These are phyloP conservation scores for Aspergillus niger DNA, from an alignment of 2,329 filamentous ascomycete species.

Conservation along the genomic window DNA sequence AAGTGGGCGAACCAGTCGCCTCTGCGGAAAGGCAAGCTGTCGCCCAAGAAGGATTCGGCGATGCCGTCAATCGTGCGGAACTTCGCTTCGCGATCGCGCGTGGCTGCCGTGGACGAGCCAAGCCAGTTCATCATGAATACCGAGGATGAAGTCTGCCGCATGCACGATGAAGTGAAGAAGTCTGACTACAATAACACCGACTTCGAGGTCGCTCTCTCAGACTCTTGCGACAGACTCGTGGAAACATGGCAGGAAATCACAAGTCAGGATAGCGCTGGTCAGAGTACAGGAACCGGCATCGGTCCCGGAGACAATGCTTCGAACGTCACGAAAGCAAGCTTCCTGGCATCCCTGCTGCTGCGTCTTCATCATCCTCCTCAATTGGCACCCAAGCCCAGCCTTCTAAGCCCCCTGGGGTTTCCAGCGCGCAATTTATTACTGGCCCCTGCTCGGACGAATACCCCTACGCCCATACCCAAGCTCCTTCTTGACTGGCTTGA, in stretches of 20 bases:
- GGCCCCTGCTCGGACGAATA: constrained; percentile 28
- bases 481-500: constrained; percentile 83
- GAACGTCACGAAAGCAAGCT: constrained; percentile 73
- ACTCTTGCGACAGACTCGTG: constrained; percentile 38
- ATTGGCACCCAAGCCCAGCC: constrained; percentile 27
- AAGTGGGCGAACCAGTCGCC: constrained; percentile 39
- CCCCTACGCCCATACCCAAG: constrained; percentile 63
- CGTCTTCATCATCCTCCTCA: constrained; percentile 71
- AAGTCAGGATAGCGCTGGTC: constrained; percentile 45
- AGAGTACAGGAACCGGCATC: constrained; percentile 58
- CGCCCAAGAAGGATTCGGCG: constrained; percentile 58
- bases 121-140: constrained; percentile 73
- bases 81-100: constrained; percentile 59
- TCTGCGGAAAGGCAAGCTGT: constrained; percentile 36
- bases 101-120: constrained; percentile 66
- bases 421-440: constrained; percentile 34
- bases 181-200: constrained; percentile 35
- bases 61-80: constrained; percentile 73
- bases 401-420: constrained; percentile 27
- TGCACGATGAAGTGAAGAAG: constrained; percentile 56
- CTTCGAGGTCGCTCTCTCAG: constrained; percentile 35
- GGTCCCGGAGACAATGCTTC: constrained; percentile 65
- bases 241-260: constrained; percentile 37
- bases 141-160: constrained; percentile 67
- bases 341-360: constrained; percentile 74